Conservation (phyloP, 1,284 basidiomycete species). For the Entoloma clypeatum region DNA sequence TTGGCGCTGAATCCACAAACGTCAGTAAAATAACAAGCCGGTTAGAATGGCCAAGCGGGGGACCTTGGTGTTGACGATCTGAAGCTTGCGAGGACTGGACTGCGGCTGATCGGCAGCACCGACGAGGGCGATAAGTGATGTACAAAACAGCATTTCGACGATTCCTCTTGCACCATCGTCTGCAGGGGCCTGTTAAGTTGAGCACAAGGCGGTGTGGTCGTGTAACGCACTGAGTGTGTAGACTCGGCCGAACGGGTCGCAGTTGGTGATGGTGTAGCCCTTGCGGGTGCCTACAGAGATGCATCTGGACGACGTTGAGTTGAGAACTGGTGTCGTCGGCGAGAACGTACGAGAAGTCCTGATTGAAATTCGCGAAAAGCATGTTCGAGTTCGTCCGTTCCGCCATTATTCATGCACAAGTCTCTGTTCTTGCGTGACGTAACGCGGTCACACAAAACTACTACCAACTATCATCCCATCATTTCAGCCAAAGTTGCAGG, state of each 20-base stretch:
- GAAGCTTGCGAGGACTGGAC: slow-evolving; percentile 86
- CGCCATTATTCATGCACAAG: slow-evolving; percentile 21
- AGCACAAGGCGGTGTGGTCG: neutral
- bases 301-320: slow-evolving; percentile 49
- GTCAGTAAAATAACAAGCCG: neutral
- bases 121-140: slow-evolving; percentile 93
- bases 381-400: slow-evolving; percentile 45
- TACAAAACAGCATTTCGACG: slow-evolving; percentile 99
- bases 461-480: no score
- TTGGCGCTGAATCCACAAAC: slow-evolving; percentile 63
- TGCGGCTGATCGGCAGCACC: slow-evolving; percentile 89
- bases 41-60: neutral
- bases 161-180: slow-evolving; percentile 93
- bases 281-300: slow-evolving; percentile 93
- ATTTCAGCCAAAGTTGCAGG: slow-evolving; percentile 11
- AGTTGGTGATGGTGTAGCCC: slow-evolving; percentile 97
- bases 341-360: slow-evolving; percentile 73
- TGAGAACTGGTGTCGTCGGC: neutral
- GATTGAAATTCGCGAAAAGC: slow-evolving; percentile 86
- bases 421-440: no score
- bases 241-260: slow-evolving; percentile 95
- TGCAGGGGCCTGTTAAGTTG: slow-evolving; percentile 24
- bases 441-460: no score
- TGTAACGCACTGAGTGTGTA: slow-evolving; percentile 82
- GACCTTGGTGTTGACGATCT: slow-evolving; percentile 98